Conservation (phyloP, 345 rosid species). For the Arabis hirsuta region DNA sequence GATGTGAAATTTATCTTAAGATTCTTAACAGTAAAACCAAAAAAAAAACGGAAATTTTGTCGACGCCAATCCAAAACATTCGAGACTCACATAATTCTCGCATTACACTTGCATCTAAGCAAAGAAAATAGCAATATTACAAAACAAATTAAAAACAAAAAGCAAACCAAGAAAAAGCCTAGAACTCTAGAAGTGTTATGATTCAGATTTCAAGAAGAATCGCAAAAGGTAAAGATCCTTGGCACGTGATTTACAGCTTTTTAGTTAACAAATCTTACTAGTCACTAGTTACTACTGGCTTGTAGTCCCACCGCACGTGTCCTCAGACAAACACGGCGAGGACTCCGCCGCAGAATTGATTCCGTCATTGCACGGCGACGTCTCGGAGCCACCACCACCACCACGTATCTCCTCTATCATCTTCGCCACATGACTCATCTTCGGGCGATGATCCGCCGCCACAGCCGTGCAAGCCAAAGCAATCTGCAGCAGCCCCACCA, state of each 20-base stretch:
- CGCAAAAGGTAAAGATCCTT: slow-evolving; percentile 6
- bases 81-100: not conserved
- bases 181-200: slow-evolving; percentile 3
- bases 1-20: not conserved
- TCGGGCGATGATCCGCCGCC: slow-evolving; percentile 66
- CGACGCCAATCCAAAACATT: not conserved
- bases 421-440: slow-evolving; percentile 63
- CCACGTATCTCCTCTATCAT: slow-evolving; percentile 75
- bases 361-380: slow-evolving; percentile 67
- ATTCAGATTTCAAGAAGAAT: slow-evolving; percentile 1
- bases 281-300: slow-evolving; percentile 50
- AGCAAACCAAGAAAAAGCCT: not conserved
- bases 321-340: slow-evolving; percentile 78
- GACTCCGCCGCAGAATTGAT: slow-evolving; percentile 66
- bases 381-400: slow-evolving; percentile 47
- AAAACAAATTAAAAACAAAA: not conserved
- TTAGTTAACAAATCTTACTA: not conserved
- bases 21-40: too few species aligned
- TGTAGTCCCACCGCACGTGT: slow-evolving; percentile 55
- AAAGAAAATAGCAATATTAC: not conserved
- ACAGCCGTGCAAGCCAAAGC: slow-evolving; percentile 67
- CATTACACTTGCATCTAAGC: not conserved
- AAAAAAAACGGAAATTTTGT: not conserved
- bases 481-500: slow-evolving; percentile 74
- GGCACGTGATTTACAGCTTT: slow-evolving; percentile 33